Evolutionary conservation across 768 basidiomycete genomes (phyloP), one percentile per base, ranked within the genome.

Genomic region (Tricholoma hemisulphureum): DNA sequence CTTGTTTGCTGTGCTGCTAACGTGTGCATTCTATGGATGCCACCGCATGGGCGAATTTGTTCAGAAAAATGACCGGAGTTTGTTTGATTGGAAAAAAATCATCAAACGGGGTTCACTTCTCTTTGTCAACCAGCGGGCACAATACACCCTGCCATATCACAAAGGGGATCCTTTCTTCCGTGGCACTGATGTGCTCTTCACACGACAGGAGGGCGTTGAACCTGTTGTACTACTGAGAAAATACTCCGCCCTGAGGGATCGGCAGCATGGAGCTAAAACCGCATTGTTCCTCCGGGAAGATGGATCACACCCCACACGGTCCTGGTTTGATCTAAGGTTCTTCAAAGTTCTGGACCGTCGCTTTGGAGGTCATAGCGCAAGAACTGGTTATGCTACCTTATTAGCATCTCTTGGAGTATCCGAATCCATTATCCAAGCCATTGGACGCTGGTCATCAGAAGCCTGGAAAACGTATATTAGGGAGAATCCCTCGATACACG

Each of bases 131-230:
- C 31, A 53, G 7, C 45, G 54, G 18, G 63, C 57, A 1, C 50
- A 59, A 16, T 72, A 71, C 50, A 61, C 55, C 20, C 62, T 72
- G 0, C 70, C 70, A 11, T 72, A 72, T 41, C 69, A 72, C 50
- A 71, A 72, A 49, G 52, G 55, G 8, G 63, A 72, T 54, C 65
- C 59, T 6, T 71, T 72, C 50, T 71, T 62, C 43, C 62, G 51
- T 2, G 69, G 69, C 0, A 68, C 68, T 1, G 59, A 67, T 20
- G 59, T 70, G 20, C 51, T 69, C 1, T 59, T 71, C 32, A 56
- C 59, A 1, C 10, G 11, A 1, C 64, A 67, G 39, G 51, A 61
- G 1, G 52, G 65, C 28, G 65, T 64, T 18, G 51, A 68, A 18
- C 58, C 58, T 20, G 18, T 43, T 8, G 6, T 31, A 6, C 10